Conservation (phyloP, 345 rosid genomes). For the Cardamine chenopodiifolia region DNA sequence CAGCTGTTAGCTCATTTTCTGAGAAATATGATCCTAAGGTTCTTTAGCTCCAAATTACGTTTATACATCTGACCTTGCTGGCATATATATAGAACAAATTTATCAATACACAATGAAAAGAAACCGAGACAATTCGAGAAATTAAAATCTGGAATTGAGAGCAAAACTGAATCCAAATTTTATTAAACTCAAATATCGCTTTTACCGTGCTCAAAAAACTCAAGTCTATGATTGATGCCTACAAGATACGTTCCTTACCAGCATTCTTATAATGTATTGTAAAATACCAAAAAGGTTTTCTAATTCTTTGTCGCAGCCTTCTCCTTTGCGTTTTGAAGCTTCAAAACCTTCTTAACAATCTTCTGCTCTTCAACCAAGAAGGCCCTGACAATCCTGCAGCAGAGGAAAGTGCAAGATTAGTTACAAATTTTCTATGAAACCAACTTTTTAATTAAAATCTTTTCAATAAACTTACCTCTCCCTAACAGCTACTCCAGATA, state of each 20-base stretch:
- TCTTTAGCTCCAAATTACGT: neutral
- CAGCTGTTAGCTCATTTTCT: neutral
- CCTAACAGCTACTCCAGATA: constrained; percentile 77
- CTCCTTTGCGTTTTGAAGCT: constrained; percentile 63
- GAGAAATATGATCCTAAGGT: neutral
- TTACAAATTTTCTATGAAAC: neutral
- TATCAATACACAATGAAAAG: neutral
- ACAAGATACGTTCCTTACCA: neutral
- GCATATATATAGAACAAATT: too few species aligned
- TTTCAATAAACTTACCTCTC: constrained; percentile 51
- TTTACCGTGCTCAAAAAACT: constrained; percentile 12
- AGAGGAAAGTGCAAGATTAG: neutral
- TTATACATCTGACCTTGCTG: neutral
- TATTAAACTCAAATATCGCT: neutral
- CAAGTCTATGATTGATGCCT: neutral
- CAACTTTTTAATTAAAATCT: neutral
- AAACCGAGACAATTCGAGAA: neutral
- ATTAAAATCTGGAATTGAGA: neutral
- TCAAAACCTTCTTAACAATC: constrained; percentile 74
- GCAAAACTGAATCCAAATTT: neutral
- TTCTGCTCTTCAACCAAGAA: constrained; percentile 77
- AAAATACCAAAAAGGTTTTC: neutral
- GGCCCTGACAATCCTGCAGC: constrained; percentile 61
- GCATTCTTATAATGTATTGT: constrained; percentile 1
- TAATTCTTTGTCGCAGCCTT: constrained; percentile 56